phyloP scores from a whole-genome alignment of 805 yeast genomes.

The Yarrowia phangngaensis region DNA sequence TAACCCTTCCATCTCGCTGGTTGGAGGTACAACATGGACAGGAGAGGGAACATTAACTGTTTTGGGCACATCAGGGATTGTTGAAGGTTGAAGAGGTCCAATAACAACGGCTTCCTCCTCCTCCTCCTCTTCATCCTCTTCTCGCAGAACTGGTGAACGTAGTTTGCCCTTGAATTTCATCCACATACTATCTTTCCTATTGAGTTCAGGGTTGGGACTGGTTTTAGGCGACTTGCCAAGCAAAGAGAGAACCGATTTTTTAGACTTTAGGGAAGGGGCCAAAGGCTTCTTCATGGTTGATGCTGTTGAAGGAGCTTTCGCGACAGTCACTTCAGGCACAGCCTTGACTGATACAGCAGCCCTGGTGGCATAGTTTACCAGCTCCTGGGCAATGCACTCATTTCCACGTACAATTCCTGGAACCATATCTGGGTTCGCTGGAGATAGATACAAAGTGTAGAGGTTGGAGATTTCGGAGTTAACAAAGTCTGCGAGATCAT shows the following conservation, averaged over 20 bases:
- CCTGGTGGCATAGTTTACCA: slow-evolving; percentile 35
- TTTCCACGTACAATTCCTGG: slow-evolving; percentile 38
- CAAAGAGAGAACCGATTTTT: slow-evolving; percentile 10
- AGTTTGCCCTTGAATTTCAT: slow-evolving; percentile 19
- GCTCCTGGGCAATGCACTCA: slow-evolving; percentile 30
- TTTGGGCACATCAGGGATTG: background rate
- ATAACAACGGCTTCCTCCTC: too few relatives aligned
- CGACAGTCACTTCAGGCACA: too few relatives aligned
- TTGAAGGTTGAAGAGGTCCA: too few relatives aligned
- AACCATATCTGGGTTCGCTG: slow-evolving; percentile 39
- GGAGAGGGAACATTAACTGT: slow-evolving; percentile 8
- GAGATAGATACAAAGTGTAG: slow-evolving; percentile 39
- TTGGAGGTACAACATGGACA: slow-evolving; percentile 12
- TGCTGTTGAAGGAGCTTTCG: too few relatives aligned
- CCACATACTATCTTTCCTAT: slow-evolving; percentile 22
- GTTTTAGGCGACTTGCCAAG: slow-evolving; percentile 16
- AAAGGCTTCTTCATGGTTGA: too few relatives aligned
- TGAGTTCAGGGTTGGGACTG: slow-evolving; percentile 21
- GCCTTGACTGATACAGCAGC: background rate
- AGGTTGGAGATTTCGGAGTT: slow-evolving; percentile 43
- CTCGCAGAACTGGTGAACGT: background rate
- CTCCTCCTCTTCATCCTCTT: slow-evolving; percentile 5
- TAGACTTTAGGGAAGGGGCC: slow-evolving; percentile 6
- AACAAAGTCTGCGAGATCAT: slow-evolving; percentile 41
- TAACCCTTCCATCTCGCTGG: background rate